phyloP scores from a whole-genome alignment of 768 basidiomycete genomes.

The Leucocoprinus birnbaumii region DNA sequence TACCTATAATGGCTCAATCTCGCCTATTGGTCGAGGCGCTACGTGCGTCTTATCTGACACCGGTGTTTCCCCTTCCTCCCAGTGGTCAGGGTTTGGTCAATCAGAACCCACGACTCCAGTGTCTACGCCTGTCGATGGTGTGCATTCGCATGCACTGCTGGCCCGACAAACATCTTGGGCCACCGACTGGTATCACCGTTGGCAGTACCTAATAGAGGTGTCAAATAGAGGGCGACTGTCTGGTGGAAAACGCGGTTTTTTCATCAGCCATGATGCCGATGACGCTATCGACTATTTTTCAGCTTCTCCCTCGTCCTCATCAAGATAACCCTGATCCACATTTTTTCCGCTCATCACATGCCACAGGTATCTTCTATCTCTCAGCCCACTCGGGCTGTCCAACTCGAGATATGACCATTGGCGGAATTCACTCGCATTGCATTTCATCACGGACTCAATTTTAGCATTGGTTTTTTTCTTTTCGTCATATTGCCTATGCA shows the following conservation, averaged over 20 bases:
- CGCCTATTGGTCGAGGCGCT: not conserved
- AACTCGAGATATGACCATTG: not conserved
- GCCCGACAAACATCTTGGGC: constrained; percentile 29
- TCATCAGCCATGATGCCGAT: constrained; percentile 1
- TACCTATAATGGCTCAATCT: not conserved
- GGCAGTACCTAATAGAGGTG: constrained; percentile 48
- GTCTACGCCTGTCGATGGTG: constrained; percentile 10
- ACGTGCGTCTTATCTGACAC: not conserved
- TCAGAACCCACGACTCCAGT: constrained; percentile 11
- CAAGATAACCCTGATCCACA: not conserved
- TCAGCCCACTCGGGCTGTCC: not conserved
- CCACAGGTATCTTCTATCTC: not conserved
- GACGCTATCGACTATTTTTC: not conserved
- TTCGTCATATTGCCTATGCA: not conserved
- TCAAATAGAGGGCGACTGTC: constrained; percentile 24
- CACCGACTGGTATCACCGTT: constrained; percentile 50
- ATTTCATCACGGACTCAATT: not conserved
- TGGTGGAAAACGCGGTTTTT: not conserved
- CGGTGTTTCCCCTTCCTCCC: not conserved
- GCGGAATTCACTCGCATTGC: constrained; percentile 1
- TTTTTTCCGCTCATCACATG: not conserved
- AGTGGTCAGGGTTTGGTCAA: constrained; percentile 6
- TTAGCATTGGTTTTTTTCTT: not conserved
- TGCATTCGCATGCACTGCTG: constrained; percentile 10
- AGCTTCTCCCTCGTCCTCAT: not conserved